Conservation (phyloP, 179 eudicot genomes). For the Sideroxylon spinosum region DNA sequence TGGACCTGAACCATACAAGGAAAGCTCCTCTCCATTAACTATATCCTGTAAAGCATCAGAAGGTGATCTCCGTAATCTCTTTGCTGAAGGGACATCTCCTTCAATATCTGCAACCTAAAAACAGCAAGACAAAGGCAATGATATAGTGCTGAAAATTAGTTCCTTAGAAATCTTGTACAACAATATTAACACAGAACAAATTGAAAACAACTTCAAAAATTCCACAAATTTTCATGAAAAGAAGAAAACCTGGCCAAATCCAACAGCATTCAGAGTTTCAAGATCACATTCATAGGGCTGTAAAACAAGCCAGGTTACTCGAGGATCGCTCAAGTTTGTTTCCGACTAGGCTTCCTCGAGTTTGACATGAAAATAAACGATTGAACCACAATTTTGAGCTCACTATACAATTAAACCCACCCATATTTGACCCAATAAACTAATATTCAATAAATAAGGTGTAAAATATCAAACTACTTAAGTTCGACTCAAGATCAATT, state of each 20-base stretch:
- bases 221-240: background rate
- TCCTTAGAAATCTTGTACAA: background rate
- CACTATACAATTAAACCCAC: too few species aligned
- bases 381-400: too few species aligned
- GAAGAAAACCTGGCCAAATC: background rate
- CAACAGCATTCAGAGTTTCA: constrained; percentile 2
- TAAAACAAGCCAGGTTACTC: too few species aligned
- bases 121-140: constrained; percentile 5
- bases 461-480: too few species aligned
- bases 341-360: too few species aligned
- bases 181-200: background rate
- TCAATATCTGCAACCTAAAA: constrained; percentile 84
- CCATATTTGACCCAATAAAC: too few species aligned
- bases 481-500: too few species aligned
- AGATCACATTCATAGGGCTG: background rate
- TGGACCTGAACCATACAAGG: constrained; percentile 75
- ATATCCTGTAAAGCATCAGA: constrained; percentile 92
- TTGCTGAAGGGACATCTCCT: constrained; percentile 61
- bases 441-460: too few species aligned
- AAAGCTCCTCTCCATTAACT: constrained; percentile 73
- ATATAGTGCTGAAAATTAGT: constrained; percentile 1
- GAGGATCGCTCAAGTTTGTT: too few species aligned
- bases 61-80: constrained; percentile 71
- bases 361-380: too few species aligned
- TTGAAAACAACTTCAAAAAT: background rate